Conservation (phyloP, 1,139 yeast genomes). For the Sugiyamaella xylanicola region DNA sequence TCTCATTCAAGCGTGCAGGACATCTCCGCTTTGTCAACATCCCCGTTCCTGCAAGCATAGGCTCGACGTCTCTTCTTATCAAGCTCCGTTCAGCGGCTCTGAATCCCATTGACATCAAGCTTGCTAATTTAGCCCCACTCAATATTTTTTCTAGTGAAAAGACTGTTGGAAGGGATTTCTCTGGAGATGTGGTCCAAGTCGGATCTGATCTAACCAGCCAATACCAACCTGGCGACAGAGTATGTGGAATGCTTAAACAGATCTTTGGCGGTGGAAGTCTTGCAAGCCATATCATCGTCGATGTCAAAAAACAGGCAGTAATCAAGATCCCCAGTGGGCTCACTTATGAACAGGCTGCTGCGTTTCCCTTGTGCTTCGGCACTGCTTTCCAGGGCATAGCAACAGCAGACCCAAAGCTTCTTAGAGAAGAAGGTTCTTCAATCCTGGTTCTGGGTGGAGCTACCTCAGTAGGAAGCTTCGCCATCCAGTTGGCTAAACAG, state of each 20-base stretch:
- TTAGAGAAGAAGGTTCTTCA: slow-evolving; percentile 37
- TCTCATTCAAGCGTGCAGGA: slow-evolving; percentile 1
- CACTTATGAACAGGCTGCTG: slow-evolving; percentile 57
- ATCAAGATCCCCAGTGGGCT: slow-evolving; percentile 53
- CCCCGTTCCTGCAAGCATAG: slow-evolving; percentile 47
- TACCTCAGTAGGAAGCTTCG: slow-evolving; percentile 65
- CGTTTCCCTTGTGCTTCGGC: slow-evolving; percentile 59
- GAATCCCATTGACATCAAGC: slow-evolving; percentile 67
- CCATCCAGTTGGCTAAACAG: slow-evolving; percentile 58
- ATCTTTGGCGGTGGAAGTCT: slow-evolving; percentile 54
- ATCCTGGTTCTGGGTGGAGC: slow-evolving; percentile 73
- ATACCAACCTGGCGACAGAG: slow-evolving; percentile 62
- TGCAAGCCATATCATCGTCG: slow-evolving; percentile 52
- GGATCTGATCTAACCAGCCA: slow-evolving; percentile 46
- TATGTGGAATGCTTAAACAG: slow-evolving; percentile 56
- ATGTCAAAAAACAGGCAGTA: slow-evolving; percentile 47
- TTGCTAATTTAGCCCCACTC: slow-evolving; percentile 46
- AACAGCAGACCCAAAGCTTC: not conserved
- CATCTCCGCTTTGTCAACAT: slow-evolving; percentile 42
- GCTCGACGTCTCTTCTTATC: slow-evolving; percentile 53
- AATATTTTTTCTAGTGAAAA: slow-evolving; percentile 47
- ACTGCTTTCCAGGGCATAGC: slow-evolving; percentile 54
- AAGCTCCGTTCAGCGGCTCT: slow-evolving; percentile 61
- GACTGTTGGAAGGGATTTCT: slow-evolving; percentile 69
- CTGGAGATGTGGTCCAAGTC: slow-evolving; percentile 63